A percentile compares a stretch with the other conserved stretches of the same genome.
Evolutionary conservation across 2,329 filamentous ascomycete genomes (phyloP).

Genomic region (Colletotrichum caudatum): DNA sequence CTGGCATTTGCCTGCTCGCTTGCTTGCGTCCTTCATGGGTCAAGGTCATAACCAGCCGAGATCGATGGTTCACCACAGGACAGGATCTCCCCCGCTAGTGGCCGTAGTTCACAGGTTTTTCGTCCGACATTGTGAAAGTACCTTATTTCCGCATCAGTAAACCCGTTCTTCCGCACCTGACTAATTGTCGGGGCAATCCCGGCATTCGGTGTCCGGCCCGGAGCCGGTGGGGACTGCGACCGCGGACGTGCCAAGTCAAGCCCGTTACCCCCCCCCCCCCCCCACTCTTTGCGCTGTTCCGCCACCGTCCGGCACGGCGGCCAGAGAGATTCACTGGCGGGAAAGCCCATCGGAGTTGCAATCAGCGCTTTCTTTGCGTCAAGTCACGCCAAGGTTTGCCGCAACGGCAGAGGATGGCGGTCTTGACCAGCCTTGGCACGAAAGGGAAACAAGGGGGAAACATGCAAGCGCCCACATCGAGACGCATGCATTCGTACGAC

Average conservation of each 20-base stretch:
- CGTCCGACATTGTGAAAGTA: slow-evolving; percentile 34
- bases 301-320: background rate
- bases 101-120: slow-evolving; percentile 24
- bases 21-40: slow-evolving; percentile 14
- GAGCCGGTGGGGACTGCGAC: background rate
- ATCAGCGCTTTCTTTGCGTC: background rate
- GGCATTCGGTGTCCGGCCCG: slow-evolving; percentile 27
- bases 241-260: background rate
- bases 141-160: slow-evolving; percentile 36
- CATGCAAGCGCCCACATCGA: slow-evolving; percentile 28
- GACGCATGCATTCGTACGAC: background rate
- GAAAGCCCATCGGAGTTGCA: background rate
- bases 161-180: background rate
- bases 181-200: background rate
- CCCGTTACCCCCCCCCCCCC: background rate
- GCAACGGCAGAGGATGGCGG: slow-evolving; percentile 3
- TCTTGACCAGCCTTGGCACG: slow-evolving; percentile 26
- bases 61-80: slow-evolving; percentile 33
- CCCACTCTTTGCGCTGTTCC: background rate
- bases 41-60: slow-evolving; percentile 5
- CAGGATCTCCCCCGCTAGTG: slow-evolving; percentile 28
- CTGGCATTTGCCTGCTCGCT: slow-evolving; percentile 36
- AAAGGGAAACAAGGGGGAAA: slow-evolving; percentile 9
- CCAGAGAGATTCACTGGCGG: background rate
- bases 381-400: slow-evolving; percentile 12